Conservation (phyloP, 1,284 basidiomycete species). For the Austropuccinia psidii region DNA sequence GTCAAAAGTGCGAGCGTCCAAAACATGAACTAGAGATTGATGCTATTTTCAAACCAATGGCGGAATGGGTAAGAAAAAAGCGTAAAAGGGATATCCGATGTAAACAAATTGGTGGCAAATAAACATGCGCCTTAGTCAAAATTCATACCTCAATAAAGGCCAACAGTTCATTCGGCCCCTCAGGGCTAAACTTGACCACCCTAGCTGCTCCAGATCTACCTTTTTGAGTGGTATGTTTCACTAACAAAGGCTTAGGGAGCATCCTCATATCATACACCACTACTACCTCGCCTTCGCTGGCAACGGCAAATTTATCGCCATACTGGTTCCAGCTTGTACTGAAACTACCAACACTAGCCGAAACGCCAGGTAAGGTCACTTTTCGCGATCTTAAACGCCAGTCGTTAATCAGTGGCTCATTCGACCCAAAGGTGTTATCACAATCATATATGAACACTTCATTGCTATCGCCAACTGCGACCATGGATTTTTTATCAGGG, state of each 20-base stretch:
- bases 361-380: neutral
- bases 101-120: no score
- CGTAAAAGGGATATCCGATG: neutral
- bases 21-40: conserved; percentile 27
- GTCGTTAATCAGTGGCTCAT: conserved; percentile 16
- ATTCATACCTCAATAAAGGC: conserved; percentile 34
- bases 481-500: conserved; percentile 23
- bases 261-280: conserved; percentile 33
- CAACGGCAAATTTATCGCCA: conserved; percentile 30
- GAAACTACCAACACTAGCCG: conserved; percentile 6
- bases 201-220: conserved; percentile 23
- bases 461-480: conserved; percentile 35
- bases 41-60: conserved; percentile 11
- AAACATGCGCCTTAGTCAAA: neutral
- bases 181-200: conserved; percentile 32
- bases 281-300: conserved; percentile 25
- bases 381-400: conserved; percentile 28
- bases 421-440: neutral
- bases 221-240: conserved; percentile 14
- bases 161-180: conserved; percentile 28
- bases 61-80: neutral
- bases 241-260: conserved; percentile 12
- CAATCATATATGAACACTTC: conserved; percentile 34
- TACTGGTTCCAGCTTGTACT: conserved; percentile 24
- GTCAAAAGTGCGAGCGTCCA: conserved; percentile 36